Evolutionary conservation across 2,329 filamentous ascomycete genomes (phyloP), one percentile per base, ranked within the genome.

Genomic region (Furcasterigmium furcatum): DNA sequence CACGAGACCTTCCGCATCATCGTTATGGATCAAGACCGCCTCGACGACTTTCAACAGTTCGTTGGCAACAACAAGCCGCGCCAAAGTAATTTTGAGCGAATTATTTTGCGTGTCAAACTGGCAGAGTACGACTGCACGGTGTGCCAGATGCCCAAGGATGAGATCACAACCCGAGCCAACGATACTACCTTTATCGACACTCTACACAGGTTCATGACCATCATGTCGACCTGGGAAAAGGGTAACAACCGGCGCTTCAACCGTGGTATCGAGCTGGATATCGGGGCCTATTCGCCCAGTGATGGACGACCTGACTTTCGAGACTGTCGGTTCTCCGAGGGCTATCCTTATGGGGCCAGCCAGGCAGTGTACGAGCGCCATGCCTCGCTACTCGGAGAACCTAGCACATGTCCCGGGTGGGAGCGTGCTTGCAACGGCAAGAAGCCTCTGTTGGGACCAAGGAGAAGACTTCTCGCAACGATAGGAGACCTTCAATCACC

Each of bases 221-320:
- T 40, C 22, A 25, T 40, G 22, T 40, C 38, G n/a, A 18, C 12
- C 8, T 42, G 40, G 40, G 14, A 21, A 10, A 5, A 6, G 16
- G 9, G 7, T 4, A 9, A 32, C 30, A 38, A 22, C 18, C 14
- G 30, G 14, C 5, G 18, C 7, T 16, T 16, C 30, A 38, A 13
- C 9, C 36, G 25, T 8, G 40, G 27, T 12, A n/a, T 32, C 19
- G 21, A 8, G 12, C 29, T 42, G 18, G 40, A 42, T 18, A 25
- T 42, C 4, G 29, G 27, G 24, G 29, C n/a, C 4, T 34, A 42
- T 22, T 42, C 40, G 10, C 40, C 40, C 40, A 42, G 40, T 19
- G 40, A 42, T 12, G 29, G 27, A 14, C 12, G 8, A 12, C 40
- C 32, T 13, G 21, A 9, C 3, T 32, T 34, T 18, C 14, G 29